These are phyloP conservation scores for Monosporascus cannonballus DNA, from an alignment of 2,329 filamentous ascomycete species.

Conservation along the genomic window DNA sequence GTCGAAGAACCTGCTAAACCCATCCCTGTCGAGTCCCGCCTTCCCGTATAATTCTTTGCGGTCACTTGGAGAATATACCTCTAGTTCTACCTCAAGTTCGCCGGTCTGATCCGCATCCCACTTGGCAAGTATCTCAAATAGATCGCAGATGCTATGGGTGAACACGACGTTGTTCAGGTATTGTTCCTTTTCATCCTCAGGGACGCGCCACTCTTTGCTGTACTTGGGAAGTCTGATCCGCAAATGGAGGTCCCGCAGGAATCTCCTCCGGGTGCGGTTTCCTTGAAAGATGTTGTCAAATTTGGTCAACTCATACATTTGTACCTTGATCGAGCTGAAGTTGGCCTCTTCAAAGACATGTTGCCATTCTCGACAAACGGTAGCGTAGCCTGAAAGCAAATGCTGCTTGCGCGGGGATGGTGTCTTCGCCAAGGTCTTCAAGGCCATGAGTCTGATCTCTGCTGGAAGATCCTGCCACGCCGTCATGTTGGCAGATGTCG, in stretches of 20 bases:
- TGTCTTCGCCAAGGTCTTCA: not conserved
- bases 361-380: constrained; percentile 22
- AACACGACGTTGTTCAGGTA: constrained; percentile 20
- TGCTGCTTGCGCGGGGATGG: not conserved
- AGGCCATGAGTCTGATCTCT: not conserved
- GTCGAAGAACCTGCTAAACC: constrained; percentile 19
- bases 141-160: constrained; percentile 15
- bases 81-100: constrained; percentile 18
- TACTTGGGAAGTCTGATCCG: constrained; percentile 18
- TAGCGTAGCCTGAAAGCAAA: constrained; percentile 15
- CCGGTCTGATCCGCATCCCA: constrained; percentile 11
- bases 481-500: not conserved
- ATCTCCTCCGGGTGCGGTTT: constrained; percentile 9
- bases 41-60: constrained; percentile 13
- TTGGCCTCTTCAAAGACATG: constrained; percentile 17
- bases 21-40: constrained; percentile 15
- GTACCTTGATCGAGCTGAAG: constrained; percentile 16
- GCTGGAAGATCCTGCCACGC: not conserved
- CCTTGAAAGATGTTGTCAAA: constrained; percentile 16
- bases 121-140: constrained; percentile 17
- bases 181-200: constrained; percentile 18
- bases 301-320: constrained; percentile 9
- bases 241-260: constrained; percentile 15
- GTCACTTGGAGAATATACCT: constrained; percentile 17
- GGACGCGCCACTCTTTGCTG: constrained; percentile 2